Base-by-base conservation (phyloP, 495 filamentous ascomycete species). In the Podospora pseudopauciseta region DNA sequence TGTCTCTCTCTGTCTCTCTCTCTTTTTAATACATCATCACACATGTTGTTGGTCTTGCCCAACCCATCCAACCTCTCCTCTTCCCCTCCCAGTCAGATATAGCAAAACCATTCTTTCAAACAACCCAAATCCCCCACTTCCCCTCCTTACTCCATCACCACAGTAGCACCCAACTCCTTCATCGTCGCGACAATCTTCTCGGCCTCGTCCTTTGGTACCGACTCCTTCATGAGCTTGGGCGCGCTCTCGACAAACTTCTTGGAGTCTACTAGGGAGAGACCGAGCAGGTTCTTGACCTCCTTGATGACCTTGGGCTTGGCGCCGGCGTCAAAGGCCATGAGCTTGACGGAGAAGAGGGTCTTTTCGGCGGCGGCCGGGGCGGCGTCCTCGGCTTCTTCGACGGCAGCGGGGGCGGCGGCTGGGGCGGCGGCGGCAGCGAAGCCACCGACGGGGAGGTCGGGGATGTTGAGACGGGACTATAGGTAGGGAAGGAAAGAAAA, bases 171-270 rank as follows among this genome's bases (percentile, higher is more conserved):
- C 30, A 99, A 82, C 72, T 84, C 94, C 87, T 97, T 97, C 83
- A 99, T 85, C 23, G 90, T 88, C 79, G 91, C 93, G 54, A 97
- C 85, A 73, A 98, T 97, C 91, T 99, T 99, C 88, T 98, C 93
- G 15, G 90, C 91, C 79, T 99, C 95, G 77, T 99, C 95, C 86
- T 98, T 99, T 44, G 94, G 91, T 76, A 99, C 92, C 15, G 89
- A 91, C 80, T 99, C 95, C 89, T 97, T 98, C 92, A 99, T 89
- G 74, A 91, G 82, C 91, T 99, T 99, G 71, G 95, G 95, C 77
- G 90, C 92, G 73, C 90, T 91, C 86, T 99, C 95, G 72, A 98
- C 95, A 80, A 99, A 99, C 86, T 99, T 99, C 90, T 99, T 99
- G 82, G 93, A 97, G 81, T 99, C 95, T 73, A 99, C 95, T 81